Conservation (phyloP, 148 eudicot genomes). For the Heliosperma pusillum region DNA sequence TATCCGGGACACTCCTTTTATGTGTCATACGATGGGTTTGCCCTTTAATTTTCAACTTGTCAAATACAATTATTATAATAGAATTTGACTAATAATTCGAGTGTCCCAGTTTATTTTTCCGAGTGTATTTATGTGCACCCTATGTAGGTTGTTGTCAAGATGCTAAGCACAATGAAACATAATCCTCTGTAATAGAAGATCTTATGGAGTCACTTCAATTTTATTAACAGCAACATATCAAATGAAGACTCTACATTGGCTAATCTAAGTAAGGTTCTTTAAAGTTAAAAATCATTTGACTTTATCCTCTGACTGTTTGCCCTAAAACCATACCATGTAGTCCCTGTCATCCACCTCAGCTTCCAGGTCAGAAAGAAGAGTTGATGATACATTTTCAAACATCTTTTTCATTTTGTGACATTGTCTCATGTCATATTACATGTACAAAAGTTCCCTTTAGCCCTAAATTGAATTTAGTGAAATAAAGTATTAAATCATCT, state of each 20-base stretch:
- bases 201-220: background rate
- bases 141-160: too few species aligned
- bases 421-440: constrained; percentile 7
- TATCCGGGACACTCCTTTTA: too few species aligned
- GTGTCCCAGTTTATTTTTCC: too few species aligned
- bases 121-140: too few species aligned
- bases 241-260: constrained; percentile 4
- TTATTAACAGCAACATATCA: background rate
- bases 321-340: constrained; percentile 2
- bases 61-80: too few species aligned
- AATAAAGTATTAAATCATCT: background rate
- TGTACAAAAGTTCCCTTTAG: constrained; percentile 6
- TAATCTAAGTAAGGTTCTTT: background rate
- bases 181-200: background rate
- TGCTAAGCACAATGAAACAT: constrained; percentile 4
- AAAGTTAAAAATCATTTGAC: constrained; percentile 5
- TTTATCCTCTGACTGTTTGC: constrained; percentile 6
- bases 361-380: constrained; percentile 12
- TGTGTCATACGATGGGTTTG: too few species aligned
- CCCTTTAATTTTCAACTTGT: too few species aligned
- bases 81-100: too few species aligned
- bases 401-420: constrained; percentile 8
- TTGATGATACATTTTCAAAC: constrained; percentile 14
- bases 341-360: constrained; percentile 15
- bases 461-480: constrained; percentile 1